phyloP scores from a whole-genome alignment of 2,329 filamentous ascomycete species.

The Dactylonectria estremocensis region DNA sequence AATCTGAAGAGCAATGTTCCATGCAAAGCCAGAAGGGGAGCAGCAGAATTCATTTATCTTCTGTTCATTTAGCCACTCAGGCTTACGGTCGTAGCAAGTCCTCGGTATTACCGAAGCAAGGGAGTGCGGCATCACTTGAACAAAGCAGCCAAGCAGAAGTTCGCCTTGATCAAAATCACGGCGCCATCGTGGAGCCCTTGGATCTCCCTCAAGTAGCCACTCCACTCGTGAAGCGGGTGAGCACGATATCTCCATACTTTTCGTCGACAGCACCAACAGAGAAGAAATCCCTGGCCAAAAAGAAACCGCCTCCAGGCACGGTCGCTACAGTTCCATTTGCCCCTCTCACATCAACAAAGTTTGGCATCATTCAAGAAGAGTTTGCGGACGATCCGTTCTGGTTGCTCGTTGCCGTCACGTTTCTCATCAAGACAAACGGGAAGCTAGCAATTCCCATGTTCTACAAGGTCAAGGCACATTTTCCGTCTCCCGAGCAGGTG shows the following conservation, averaged over 20 bases:
- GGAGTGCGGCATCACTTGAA: background rate
- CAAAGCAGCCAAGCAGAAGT: background rate
- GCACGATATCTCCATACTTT: conserved; percentile 54
- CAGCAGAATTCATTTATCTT: conserved; percentile 18
- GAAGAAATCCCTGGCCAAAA: conserved; percentile 37
- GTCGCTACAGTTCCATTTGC: conserved; percentile 77
- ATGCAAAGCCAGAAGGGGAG: conserved; percentile 36
- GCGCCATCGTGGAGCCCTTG: conserved; percentile 5
- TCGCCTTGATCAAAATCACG: background rate
- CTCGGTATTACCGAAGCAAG: background rate
- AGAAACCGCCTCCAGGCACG: conserved; percentile 59
- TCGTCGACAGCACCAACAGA: conserved; percentile 30
- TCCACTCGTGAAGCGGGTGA: conserved; percentile 26
- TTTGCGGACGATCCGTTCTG: conserved; percentile 83
- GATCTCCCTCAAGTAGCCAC: conserved; percentile 19
- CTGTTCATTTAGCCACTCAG: conserved; percentile 17
- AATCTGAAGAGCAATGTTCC: conserved; percentile 34
- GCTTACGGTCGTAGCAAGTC: conserved; percentile 5
- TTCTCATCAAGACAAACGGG: conserved; percentile 86
- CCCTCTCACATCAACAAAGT: conserved; percentile 72
- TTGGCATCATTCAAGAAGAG: conserved; percentile 89
- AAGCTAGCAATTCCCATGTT: conserved; percentile 83
- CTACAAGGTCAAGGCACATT: conserved; percentile 76
- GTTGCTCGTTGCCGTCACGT: conserved; percentile 85
- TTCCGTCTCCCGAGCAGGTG: conserved; percentile 76